phyloP scores from a whole-genome alignment of 164 flowering plant species.

The Malania oleifera region DNA sequence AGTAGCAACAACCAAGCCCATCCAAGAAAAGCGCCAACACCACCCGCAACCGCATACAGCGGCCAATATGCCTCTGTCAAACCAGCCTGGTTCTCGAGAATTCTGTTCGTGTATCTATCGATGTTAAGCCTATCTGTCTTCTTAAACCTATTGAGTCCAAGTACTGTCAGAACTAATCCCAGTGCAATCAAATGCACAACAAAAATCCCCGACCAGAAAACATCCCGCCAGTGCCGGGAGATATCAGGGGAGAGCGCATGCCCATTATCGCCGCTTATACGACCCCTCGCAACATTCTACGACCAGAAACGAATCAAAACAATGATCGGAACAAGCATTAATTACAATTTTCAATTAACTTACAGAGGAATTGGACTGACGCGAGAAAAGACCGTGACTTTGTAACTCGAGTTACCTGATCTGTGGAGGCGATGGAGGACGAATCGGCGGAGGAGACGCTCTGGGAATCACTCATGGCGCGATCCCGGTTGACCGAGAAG shows the following conservation, averaged over 20 bases:
- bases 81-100: conserved; percentile 42
- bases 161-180: conserved; percentile 55
- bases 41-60: conserved; percentile 74
- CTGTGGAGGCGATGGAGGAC: conserved; percentile 32
- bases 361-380: too few relatives aligned
- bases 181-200: conserved; percentile 54
- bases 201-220: conserved; percentile 82
- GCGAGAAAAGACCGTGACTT: too few relatives aligned
- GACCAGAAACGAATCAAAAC: conserved; percentile 4
- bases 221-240: conserved; percentile 81
- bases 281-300: conserved; percentile 48
- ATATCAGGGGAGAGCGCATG: conserved; percentile 26
- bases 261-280: conserved; percentile 28
- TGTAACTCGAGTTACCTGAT: conserved; percentile 30
- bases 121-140: conserved; percentile 69
- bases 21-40: conserved; percentile 66
- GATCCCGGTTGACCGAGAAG: not conserved
- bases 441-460: conserved; percentile 27
- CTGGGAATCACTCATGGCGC: conserved; percentile 37
- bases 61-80: conserved; percentile 91
- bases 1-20: conserved; percentile 81
- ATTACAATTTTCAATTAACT: too few relatives aligned
- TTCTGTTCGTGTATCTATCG: conserved; percentile 45
- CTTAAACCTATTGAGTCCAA: conserved; percentile 84
- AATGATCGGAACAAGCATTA: too few relatives aligned